Conservation (phyloP, 495 filamentous ascomycete species). For the Trichoderma parareesei region DNA sequence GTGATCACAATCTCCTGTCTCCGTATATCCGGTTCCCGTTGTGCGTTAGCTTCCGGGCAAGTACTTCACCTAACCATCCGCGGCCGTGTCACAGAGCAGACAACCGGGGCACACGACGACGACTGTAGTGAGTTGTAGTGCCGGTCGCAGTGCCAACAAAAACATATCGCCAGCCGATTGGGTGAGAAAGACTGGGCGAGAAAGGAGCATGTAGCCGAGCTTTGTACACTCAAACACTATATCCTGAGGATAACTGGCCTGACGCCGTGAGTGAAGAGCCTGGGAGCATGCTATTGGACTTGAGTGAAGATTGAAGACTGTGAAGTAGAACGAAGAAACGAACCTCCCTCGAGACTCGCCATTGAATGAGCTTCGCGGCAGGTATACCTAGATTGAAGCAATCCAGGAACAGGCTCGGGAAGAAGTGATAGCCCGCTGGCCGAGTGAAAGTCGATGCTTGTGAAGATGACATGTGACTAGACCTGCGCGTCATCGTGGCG, state of each 20-base stretch:
- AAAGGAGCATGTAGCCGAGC: conserved; percentile 29
- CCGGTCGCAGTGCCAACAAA: conserved; percentile 14
- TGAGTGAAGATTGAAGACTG: too few relatives aligned
- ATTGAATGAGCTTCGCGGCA: not conserved
- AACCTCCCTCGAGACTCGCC: too few relatives aligned
- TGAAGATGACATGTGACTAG: conserved; percentile 29
- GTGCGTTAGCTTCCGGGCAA: too few relatives aligned
- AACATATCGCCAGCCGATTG: conserved; percentile 23
- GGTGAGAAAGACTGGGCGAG: conserved; percentile 29
- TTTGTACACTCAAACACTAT: conserved; percentile 26
- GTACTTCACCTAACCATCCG: too few relatives aligned
- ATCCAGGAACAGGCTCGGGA: conserved; percentile 23
- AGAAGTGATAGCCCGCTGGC: conserved; percentile 24
- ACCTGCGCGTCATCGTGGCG: conserved; percentile 44
- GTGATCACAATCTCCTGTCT: too few relatives aligned
- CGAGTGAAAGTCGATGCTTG: conserved; percentile 23
- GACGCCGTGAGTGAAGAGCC: conserved; percentile 29
- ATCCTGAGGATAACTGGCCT: conserved; percentile 25
- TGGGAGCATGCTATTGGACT: conserved; percentile 18
- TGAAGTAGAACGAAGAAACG: too few relatives aligned
- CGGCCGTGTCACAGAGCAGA: too few relatives aligned
- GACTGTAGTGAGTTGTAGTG: conserved; percentile 3
- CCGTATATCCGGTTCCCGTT: too few relatives aligned
- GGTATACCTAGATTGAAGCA: conserved; percentile 22
- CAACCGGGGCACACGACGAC: conserved; percentile 24